Evolutionary conservation across 2,329 filamentous ascomycete species (phyloP).

Genomic region (Acephala macrosclerotiorum): DNA sequence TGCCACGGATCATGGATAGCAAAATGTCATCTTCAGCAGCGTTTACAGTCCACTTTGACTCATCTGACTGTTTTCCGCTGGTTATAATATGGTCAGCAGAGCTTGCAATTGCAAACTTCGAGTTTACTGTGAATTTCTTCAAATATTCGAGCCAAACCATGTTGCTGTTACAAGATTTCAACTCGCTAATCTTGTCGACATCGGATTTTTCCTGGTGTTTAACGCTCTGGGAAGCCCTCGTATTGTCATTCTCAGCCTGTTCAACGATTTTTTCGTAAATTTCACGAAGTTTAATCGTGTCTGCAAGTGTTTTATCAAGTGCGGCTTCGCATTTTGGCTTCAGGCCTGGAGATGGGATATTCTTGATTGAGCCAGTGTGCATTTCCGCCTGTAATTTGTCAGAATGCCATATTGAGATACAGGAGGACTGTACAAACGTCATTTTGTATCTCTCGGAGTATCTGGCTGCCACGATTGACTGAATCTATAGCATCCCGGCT

Average conservation of each 20-base stretch:
- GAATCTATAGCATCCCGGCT: slow-evolving; percentile 21
- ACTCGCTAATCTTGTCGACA: not conserved
- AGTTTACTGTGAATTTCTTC: not conserved
- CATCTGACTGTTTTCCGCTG: not conserved
- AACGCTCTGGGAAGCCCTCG: too few species aligned
- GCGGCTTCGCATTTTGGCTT: not conserved
- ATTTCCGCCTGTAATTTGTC: not conserved
- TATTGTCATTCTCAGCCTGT: not conserved
- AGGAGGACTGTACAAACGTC: not conserved
- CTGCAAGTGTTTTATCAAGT: not conserved
- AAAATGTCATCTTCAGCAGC: not conserved
- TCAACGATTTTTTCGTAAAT: not conserved
- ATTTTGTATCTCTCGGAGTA: slow-evolving; percentile 4
- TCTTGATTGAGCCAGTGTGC: not conserved
- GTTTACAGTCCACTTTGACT: not conserved
- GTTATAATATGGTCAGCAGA: not conserved
- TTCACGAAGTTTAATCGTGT: not conserved
- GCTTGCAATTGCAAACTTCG: not conserved
- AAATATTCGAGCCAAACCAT: not conserved
- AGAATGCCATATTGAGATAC: not conserved
- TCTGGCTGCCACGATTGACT: slow-evolving; percentile 22
- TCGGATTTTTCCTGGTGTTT: not conserved
- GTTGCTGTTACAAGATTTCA: not conserved
- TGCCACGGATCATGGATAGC: not conserved
- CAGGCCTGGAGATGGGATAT: not conserved